A percentile compares a stretch with the other conserved stretches of the same genome.
Conservation (phyloP, 1,139 yeast genomes). For the Yamadazyma diddensiae region DNA sequence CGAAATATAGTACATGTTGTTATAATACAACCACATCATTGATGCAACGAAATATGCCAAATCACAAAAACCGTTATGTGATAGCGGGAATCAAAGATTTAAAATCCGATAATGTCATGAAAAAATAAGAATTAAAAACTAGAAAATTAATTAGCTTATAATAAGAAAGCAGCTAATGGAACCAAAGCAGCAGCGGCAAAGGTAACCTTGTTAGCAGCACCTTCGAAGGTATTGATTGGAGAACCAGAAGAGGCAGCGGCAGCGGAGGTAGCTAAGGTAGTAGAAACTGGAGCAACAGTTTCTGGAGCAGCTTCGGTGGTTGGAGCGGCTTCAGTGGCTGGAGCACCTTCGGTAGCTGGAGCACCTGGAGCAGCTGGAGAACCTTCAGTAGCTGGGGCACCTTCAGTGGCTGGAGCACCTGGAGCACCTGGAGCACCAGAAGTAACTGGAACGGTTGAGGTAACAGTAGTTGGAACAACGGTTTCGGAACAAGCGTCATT, state of each 20-base stretch:
- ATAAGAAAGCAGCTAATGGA: slow-evolving; percentile 14
- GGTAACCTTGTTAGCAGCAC: slow-evolving; percentile 25
- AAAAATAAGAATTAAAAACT: neutral
- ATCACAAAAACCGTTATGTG: neutral
- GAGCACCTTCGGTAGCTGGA: neutral
- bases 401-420: slow-evolving; percentile 19
- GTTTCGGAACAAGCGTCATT: slow-evolving; percentile 9
- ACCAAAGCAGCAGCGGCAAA: slow-evolving; percentile 12
- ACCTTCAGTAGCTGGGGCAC: slow-evolving; percentile 6
- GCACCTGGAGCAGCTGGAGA: slow-evolving; percentile 2
- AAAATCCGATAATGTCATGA: neutral
- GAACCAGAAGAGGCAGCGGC: slow-evolving; percentile 11
- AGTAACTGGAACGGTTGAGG: slow-evolving; percentile 1
- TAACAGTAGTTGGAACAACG: slow-evolving; percentile 4
- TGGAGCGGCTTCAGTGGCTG: slow-evolving; percentile 17
- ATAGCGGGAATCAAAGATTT: neutral
- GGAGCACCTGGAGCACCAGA: slow-evolving; percentile 25
- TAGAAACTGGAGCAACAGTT: slow-evolving; percentile 19
- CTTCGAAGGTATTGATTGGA: slow-evolving; percentile 20
- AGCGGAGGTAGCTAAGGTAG: neutral
- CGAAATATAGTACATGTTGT: slow-evolving; percentile 10
- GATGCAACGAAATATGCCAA: slow-evolving; percentile 5
- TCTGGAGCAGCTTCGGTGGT: slow-evolving; percentile 15
- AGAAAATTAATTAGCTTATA: slow-evolving; percentile 9
- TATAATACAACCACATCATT: too few species aligned